Conservation (phyloP, 1,139 yeast genomes). For the Groenewaldozyma sp. region DNA sequence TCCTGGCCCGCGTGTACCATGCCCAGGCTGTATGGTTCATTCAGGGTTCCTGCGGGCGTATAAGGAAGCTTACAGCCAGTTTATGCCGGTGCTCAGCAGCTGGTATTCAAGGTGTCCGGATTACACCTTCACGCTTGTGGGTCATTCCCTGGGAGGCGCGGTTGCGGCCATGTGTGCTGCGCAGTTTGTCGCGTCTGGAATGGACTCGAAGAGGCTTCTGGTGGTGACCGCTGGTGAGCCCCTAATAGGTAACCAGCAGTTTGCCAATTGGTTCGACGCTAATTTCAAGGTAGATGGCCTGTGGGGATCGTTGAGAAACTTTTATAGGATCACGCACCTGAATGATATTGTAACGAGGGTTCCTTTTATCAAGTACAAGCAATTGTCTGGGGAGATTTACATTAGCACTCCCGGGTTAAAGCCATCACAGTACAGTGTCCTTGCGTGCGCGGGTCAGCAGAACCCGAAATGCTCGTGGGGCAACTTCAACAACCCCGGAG, state of each 20-base stretch:
- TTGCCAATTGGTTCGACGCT: conserved; percentile 19
- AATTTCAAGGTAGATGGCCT: conserved; percentile 4
- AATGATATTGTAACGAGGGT: conserved; percentile 7
- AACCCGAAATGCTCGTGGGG: conserved; percentile 8
- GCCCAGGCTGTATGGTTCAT: neutral
- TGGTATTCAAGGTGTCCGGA: conserved; percentile 28
- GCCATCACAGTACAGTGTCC: conserved; percentile 2
- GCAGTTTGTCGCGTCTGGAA: conserved; percentile 45
- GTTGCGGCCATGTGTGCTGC: conserved; percentile 49
- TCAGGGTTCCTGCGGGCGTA: neutral
- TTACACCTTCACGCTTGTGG: conserved; percentile 44
- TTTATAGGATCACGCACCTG: conserved; percentile 6
- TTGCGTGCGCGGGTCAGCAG: conserved; percentile 5
- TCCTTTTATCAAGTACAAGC: conserved; percentile 8
- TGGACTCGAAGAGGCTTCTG: conserved; percentile 30
- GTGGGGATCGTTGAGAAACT: conserved; percentile 2
- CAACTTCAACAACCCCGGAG: neutral
- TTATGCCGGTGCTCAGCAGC: neutral
- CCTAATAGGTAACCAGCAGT: conserved; percentile 43
- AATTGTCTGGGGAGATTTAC: conserved; percentile 9
- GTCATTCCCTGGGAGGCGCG: conserved; percentile 68
- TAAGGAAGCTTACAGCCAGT: neutral
- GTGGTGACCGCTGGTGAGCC: conserved; percentile 54
- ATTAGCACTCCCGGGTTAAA: conserved; percentile 2
- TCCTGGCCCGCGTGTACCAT: neutral